A percentile compares a stretch with the other conserved stretches of the same genome.
These are phyloP conservation scores for Acacia confusa DNA, from an alignment of 306 rosid species.

Conservation along the genomic window DNA sequence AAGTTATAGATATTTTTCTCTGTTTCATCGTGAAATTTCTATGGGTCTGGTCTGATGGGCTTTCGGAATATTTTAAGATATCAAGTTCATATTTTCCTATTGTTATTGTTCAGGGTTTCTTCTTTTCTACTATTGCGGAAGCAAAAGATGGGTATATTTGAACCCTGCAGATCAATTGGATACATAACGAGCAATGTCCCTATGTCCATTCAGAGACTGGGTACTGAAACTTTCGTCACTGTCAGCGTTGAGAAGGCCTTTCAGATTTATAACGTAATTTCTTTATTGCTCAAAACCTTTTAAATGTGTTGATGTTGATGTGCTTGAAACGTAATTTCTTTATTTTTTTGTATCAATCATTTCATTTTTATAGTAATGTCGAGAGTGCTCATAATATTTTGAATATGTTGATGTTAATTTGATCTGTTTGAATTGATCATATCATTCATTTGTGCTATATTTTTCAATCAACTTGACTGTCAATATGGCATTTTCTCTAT, in stretches of 20 bases:
- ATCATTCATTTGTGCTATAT: background rate
- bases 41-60: too few species aligned
- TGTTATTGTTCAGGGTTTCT: background rate
- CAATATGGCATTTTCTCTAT: background rate
- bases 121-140: background rate
- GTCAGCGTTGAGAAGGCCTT: conserved; percentile 88
- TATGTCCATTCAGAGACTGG: conserved; percentile 79
- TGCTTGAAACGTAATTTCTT: background rate
- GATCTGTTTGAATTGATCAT: background rate
- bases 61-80: too few species aligned
- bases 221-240: conserved; percentile 88
- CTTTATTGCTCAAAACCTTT: background rate
- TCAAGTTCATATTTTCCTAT: background rate
- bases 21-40: too few species aligned
- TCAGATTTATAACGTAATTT: conserved; percentile 77
- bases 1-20: too few species aligned
- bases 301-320: background rate
- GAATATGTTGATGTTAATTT: background rate
- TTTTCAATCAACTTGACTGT: background rate
- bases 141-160: conserved; percentile 73
- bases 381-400: background rate
- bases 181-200: conserved; percentile 73
- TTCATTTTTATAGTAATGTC: conserved; percentile 74
- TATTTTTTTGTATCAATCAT: too few species aligned
- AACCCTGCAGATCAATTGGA: conserved; percentile 86